Evolutionary conservation across 2,329 filamentous ascomycete species (phyloP), one percentile per base, ranked within the genome.

Genomic region (Aspergillus unguis): DNA sequence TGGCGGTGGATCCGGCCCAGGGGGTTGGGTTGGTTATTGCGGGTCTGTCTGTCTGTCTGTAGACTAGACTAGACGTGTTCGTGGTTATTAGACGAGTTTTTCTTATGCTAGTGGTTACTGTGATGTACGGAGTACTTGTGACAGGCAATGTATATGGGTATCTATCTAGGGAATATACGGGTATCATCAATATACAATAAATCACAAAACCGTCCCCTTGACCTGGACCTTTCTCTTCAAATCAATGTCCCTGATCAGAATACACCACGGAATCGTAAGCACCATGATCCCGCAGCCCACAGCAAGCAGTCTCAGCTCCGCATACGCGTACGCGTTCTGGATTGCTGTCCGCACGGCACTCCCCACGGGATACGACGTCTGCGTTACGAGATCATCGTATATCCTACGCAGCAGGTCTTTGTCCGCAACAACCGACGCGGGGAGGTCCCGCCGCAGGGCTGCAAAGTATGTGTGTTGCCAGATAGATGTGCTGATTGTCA

Each of bases 391-490:
- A 2, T 47, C 44, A 11, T 54, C 50, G 46, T 61, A 56, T 27
- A 58, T 60, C 2, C 36, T 17, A 31, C 38, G 23, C 4, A 54
- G 44, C 17, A 17, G 17, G 17, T 17, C 17, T 17, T 17, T 17
- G 26, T 59, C 42, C 1, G 38, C 11, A 48, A 55, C 27, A 0
- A 54, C 56, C 0, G 49, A 50, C 4, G 26, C 32, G 6, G 50
- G 50, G 3, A 53, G 44, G 28, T 53, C 27, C 4, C 26, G 62
- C 8, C 52, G 50, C 5, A 85, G 71, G 0, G 73, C 72, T 2
- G 69, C 65, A 5, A 71, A 73, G 66, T 85, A 81, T 0, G 80
- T 78, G 53, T 79, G 75, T 0, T 77, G 80, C 83, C 83, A 87
- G 58, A 87, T 83, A 10, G 82, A 81, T 0, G 74, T 76, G 4